Conservation (phyloP, 139 green algal species). For the Chlamydomonas urium region DNA sequence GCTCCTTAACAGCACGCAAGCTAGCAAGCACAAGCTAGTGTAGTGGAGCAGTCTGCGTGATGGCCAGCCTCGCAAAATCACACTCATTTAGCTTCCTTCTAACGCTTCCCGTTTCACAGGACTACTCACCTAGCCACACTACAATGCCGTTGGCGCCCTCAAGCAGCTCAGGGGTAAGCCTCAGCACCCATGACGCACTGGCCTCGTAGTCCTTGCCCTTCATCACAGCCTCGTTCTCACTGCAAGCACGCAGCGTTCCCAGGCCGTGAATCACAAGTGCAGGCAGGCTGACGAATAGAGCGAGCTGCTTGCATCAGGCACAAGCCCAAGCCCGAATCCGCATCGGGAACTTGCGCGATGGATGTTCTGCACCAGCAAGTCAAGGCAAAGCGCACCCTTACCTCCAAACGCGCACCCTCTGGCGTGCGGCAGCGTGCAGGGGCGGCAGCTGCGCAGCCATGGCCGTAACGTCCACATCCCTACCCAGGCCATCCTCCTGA, state of each 20-base stretch:
- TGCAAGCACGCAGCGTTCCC: neutral
- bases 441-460: slow-evolving; percentile 5
- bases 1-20: too few relatives aligned
- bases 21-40: too few relatives aligned
- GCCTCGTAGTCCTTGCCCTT: slow-evolving; percentile 10
- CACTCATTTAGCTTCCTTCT: too few relatives aligned
- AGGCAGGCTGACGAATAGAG: neutral
- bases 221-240: neutral
- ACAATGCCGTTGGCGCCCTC: neutral
- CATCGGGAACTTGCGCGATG: neutral
- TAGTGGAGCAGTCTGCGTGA: too few relatives aligned
- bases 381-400: neutral
- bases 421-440: slow-evolving; percentile 1
- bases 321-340: neutral
- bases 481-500: neutral
- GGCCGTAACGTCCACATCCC: slow-evolving; percentile 3
- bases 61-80: too few relatives aligned
- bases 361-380: neutral
- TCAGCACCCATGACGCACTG: neutral
- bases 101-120: neutral
- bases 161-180: neutral
- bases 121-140: neutral
- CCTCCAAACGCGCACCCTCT: slow-evolving; percentile 1
- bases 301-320: neutral
- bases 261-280: neutral